Percentiles rank a stretch among this genome's conserved stretches.
Evolutionary conservation across 805 yeast species (phyloP).

Genomic region (Lipomyces lipofer): DNA sequence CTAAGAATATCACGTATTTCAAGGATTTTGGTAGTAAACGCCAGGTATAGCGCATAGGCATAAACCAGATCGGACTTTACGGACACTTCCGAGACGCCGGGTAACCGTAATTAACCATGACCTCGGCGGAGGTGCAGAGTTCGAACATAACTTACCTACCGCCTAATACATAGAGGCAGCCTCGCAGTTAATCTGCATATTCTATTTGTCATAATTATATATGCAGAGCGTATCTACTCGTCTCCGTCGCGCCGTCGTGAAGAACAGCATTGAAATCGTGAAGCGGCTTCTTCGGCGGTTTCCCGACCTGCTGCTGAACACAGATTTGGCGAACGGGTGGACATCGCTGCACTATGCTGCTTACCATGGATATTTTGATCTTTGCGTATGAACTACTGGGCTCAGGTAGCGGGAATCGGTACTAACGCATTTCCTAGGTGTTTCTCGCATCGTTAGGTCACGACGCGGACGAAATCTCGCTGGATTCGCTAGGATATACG

Average conservation of each 20-base stretch:
- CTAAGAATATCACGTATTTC: no score
- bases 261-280: constrained; percentile 64
- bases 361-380: constrained; percentile 65
- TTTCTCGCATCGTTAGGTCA: constrained; percentile 56
- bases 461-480: constrained; percentile 51
- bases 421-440: constrained; percentile 18
- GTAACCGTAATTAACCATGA: no score
- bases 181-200: no score
- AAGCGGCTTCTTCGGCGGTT: constrained; percentile 63
- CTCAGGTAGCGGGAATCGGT: background rate
- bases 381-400: constrained; percentile 50
- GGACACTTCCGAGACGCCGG: no score
- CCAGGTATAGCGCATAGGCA: no score
- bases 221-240: constrained; percentile 66
- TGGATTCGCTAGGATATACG: constrained; percentile 58
- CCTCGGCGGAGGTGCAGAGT: no score
- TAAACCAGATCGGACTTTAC: no score
- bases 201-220: no score
- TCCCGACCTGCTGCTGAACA: constrained; percentile 68
- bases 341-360: constrained; percentile 80
- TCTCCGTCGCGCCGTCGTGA: constrained; percentile 65
- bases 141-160: no score
- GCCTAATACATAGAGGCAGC: no score
- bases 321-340: constrained; percentile 72
- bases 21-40: no score